These are phyloP conservation scores for Plectosphaerella plurivora DNA, from an alignment of 2,329 filamentous ascomycete species.

Conservation along the genomic window DNA sequence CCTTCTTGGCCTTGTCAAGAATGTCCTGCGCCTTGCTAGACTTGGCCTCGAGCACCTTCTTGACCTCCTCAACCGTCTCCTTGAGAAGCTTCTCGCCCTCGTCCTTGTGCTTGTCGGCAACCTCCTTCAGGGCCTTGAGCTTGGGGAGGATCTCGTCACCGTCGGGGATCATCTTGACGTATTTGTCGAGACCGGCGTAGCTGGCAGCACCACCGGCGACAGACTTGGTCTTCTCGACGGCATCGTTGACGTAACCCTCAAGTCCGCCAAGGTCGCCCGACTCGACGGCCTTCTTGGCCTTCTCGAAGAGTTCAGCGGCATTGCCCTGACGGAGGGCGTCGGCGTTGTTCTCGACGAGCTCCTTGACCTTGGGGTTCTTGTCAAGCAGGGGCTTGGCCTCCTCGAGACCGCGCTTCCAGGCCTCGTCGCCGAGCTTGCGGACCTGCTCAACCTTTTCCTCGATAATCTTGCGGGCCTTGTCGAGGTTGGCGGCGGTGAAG, in stretches of 20 bases:
- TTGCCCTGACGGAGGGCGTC: constrained; percentile 66
- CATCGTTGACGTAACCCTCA: constrained; percentile 56
- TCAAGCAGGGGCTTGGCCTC: constrained; percentile 68
- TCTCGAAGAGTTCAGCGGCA: constrained; percentile 56
- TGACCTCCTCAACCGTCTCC: constrained; percentile 64
- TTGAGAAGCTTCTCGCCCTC: constrained; percentile 67
- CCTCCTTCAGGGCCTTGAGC: constrained; percentile 58
- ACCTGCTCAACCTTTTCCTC: constrained; percentile 67
- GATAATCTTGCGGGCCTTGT: constrained; percentile 57
- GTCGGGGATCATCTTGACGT: constrained; percentile 61
- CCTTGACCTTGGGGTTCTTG: constrained; percentile 72
- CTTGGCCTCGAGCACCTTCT: constrained; percentile 59
- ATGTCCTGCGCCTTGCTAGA: constrained; percentile 54
- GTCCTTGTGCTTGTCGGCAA: constrained; percentile 62
- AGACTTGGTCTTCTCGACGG: constrained; percentile 52
- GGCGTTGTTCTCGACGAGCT: constrained; percentile 66
- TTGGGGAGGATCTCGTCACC: constrained; percentile 62
- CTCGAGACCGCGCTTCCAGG: constrained; percentile 68
- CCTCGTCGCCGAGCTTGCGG: constrained; percentile 64
- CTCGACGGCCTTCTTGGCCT: constrained; percentile 56
- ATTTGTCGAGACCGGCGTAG: constrained; percentile 52
- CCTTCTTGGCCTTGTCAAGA: constrained; percentile 47
- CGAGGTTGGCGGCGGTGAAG: constrained; percentile 44
- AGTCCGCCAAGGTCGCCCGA: constrained; percentile 57
- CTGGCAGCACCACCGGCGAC: constrained; percentile 32